Conservation (phyloP, 1,284 basidiomycete species). For the Moesziomyces parantarcticus region DNA sequence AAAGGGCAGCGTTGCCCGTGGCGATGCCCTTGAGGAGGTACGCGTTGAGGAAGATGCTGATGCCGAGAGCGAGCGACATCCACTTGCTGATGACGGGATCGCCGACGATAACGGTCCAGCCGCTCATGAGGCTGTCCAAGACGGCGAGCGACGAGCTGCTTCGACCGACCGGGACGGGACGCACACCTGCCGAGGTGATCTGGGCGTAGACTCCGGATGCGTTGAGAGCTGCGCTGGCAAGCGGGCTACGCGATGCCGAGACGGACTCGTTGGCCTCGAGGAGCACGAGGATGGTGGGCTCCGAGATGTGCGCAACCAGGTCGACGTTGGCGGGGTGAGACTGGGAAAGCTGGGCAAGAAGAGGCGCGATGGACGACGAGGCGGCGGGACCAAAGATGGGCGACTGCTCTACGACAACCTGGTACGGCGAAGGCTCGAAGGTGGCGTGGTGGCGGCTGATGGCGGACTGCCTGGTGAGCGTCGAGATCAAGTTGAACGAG, state of each 20-base stretch:
- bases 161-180: slow-evolving; percentile 26
- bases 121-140: slow-evolving; percentile 87
- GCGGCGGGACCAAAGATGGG: slow-evolving; percentile 42
- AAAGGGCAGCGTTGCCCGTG: slow-evolving; percentile 65
- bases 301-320: slow-evolving; percentile 59
- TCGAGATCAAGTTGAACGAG: slow-evolving; percentile 87
- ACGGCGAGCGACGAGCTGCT: slow-evolving; percentile 59
- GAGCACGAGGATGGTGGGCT: slow-evolving; percentile 76
- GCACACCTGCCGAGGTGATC: slow-evolving; percentile 21
- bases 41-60: slow-evolving; percentile 91
- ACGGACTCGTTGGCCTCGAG: slow-evolving; percentile 70
- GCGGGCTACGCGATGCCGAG: slow-evolving; percentile 35
- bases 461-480: slow-evolving; percentile 81
- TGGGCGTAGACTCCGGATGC: slow-evolving; percentile 49
- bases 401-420: slow-evolving; percentile 46
- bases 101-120: slow-evolving; percentile 94
- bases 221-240: slow-evolving; percentile 58
- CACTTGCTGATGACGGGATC: slow-evolving; percentile 95
- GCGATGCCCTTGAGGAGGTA: slow-evolving; percentile 85
- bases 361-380: slow-evolving; percentile 49
- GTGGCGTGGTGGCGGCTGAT: slow-evolving; percentile 72
- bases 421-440: slow-evolving; percentile 63
- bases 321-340: slow-evolving; percentile 46
- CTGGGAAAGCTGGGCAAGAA: slow-evolving; percentile 54
- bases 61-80: slow-evolving; percentile 87